Evolutionary conservation across 2,329 filamentous ascomycete genomes (phyloP).

Genomic region (Aspergillus calidoustus): DNA sequence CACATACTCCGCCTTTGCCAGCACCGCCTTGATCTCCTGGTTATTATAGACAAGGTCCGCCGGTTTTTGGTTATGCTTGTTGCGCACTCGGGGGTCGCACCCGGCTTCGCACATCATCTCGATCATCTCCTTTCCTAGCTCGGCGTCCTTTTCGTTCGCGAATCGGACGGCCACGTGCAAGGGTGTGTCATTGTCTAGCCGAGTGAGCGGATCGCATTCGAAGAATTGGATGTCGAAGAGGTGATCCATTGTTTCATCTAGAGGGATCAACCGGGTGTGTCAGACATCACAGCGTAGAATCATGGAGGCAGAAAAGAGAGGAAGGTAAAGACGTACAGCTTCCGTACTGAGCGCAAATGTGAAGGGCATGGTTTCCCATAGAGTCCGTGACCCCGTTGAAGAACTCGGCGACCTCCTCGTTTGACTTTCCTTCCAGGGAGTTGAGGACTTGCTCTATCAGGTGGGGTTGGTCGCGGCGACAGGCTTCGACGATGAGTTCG

Average conservation of each 20-base stretch:
- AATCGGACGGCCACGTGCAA: constrained; percentile 51
- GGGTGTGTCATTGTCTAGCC: constrained; percentile 52
- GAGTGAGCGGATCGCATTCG: constrained; percentile 53
- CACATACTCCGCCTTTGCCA: constrained; percentile 53
- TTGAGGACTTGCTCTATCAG: constrained; percentile 77
- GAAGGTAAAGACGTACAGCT: constrained; percentile 69
- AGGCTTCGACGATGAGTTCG: constrained; percentile 90
- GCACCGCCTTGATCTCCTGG: constrained; percentile 44
- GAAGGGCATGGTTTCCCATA: constrained; percentile 85
- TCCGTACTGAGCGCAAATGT: constrained; percentile 83
- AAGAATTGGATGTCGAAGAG: constrained; percentile 54
- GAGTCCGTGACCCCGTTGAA: constrained; percentile 86
- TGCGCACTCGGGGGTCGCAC: constrained; percentile 53
- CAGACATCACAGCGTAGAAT: background rate
- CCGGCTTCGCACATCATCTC: constrained; percentile 56
- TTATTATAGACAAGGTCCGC: constrained; percentile 51
- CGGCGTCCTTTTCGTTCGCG: constrained; percentile 51
- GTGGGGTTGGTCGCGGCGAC: constrained; percentile 88
- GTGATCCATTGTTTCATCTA: constrained; percentile 53
- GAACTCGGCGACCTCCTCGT: constrained; percentile 70
- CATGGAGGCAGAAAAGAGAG: background rate
- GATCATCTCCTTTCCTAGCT: constrained; percentile 51
- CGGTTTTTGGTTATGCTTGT: constrained; percentile 53
- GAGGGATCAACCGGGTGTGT: constrained; percentile 1
- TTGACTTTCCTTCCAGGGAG: constrained; percentile 60